A percentile compares a stretch with the other conserved stretches of the same genome.
These are phyloP conservation scores for Coemansia erecta DNA, from an alignment of 192 early-diverging fungal genomes.

Conservation along the genomic window DNA sequence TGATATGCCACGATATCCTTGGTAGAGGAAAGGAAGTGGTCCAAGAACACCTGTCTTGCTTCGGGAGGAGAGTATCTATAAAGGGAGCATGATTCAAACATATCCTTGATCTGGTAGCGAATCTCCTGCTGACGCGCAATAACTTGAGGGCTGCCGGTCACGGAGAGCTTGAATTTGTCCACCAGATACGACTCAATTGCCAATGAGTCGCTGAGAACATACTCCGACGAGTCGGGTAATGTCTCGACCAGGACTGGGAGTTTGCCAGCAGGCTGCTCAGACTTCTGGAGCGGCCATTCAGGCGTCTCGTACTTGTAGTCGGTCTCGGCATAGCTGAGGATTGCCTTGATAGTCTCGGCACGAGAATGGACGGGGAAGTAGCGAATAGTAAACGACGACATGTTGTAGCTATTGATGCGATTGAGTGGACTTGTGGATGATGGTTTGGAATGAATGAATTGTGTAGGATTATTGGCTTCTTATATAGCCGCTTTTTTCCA, in stretches of 20 bases:
- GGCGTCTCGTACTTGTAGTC: constrained; percentile 25
- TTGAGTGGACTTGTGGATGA: too few relatives aligned
- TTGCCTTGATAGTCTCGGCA: constrained; percentile 17
- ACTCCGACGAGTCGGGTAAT: constrained; percentile 13
- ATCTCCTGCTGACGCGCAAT: constrained; percentile 29
- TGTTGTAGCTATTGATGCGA: too few relatives aligned
- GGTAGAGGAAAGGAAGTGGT: constrained; percentile 6
- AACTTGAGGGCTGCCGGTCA: constrained; percentile 10
- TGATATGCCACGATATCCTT: constrained; percentile 33
- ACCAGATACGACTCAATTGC: constrained; percentile 55
- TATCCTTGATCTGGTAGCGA: constrained; percentile 18
- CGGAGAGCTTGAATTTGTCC: constrained; percentile 36
- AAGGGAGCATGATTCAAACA: background rate
- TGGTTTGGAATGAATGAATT: too few relatives aligned
- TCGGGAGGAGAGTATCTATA: constrained; percentile 17
- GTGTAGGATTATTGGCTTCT: too few relatives aligned
- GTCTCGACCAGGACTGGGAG: constrained; percentile 54
- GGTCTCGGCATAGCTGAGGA: constrained; percentile 47
- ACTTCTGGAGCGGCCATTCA: constrained; percentile 50
- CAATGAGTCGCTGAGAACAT: constrained; percentile 42
- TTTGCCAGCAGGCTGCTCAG: constrained; percentile 47
- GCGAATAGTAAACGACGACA: constrained; percentile 9
- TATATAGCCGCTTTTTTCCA: too few relatives aligned
- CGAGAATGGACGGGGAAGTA: constrained; percentile 28
- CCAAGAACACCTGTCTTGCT: too few relatives aligned